phyloP scores from a whole-genome alignment of 192 early-diverging fungal species.

The Rhizophagus clarus region DNA sequence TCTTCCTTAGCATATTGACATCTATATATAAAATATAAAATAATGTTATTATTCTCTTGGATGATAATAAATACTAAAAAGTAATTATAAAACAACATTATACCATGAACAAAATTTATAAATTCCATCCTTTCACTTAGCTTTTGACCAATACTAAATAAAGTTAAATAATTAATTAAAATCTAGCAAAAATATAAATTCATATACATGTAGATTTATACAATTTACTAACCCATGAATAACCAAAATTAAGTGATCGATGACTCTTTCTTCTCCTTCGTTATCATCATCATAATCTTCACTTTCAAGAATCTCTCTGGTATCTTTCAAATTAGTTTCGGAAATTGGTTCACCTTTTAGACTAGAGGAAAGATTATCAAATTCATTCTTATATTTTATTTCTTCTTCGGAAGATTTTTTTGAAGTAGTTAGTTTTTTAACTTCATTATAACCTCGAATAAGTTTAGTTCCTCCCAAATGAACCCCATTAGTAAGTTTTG shows the following conservation, averaged over 20 bases:
- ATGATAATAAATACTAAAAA: not conserved
- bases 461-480: constrained; percentile 71
- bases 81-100: not conserved
- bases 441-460: constrained; percentile 76
- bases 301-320: constrained; percentile 50
- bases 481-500: constrained; percentile 54
- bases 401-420: constrained; percentile 44
- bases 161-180: constrained; percentile 7
- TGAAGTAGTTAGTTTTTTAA: constrained; percentile 58
- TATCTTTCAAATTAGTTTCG: constrained; percentile 2
- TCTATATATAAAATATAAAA: constrained; percentile 43
- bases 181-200: not conserved
- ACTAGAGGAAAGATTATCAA: not conserved
- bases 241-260: constrained; percentile 80
- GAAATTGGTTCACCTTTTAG: constrained; percentile 19
- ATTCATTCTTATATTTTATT: constrained; percentile 40
- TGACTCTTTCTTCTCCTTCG: constrained; percentile 62
- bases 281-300: constrained; percentile 42
- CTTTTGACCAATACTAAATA: constrained; percentile 75
- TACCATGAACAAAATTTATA: constrained; percentile 66
- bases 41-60: not conserved
- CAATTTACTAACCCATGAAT: constrained; percentile 66
- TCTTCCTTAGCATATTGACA: constrained; percentile 67
- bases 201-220: too few relatives aligned
- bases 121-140: constrained; percentile 69